Conservation (phyloP, 208 protist genomes). For the Acanthamoeba healyi region DNA sequence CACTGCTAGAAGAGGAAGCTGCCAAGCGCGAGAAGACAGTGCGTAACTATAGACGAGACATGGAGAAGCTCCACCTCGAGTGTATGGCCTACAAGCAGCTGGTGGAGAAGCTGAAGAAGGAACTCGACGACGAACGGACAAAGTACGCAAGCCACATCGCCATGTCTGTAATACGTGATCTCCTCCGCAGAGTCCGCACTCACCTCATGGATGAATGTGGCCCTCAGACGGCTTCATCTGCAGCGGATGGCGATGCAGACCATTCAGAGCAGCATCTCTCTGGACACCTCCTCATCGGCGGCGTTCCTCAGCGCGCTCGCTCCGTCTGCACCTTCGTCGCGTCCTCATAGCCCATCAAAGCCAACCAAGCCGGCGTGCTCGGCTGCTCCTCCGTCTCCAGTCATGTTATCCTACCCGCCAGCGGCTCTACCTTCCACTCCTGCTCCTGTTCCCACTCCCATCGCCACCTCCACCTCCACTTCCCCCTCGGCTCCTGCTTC, state of each 20-base stretch:
- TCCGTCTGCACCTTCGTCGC: not conserved
- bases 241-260: constrained; percentile 35
- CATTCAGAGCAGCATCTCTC: not conserved
- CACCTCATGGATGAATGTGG: not conserved
- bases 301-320: not conserved
- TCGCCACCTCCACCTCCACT: not conserved
- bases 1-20: not conserved
- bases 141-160: not conserved
- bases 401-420: too few relatives aligned
- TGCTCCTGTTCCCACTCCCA: too few relatives aligned
- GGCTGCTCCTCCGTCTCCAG: too few relatives aligned
- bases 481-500: not conserved
- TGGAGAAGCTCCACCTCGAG: not conserved
- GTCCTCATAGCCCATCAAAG: not conserved
- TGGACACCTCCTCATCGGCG: not conserved
- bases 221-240: not conserved
- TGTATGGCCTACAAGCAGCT: not conserved
- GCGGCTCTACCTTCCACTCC: too few relatives aligned
- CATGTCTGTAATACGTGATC: not conserved
- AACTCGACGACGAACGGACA: constrained; percentile 17
- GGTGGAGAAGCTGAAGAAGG: not conserved
- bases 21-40: not conserved
- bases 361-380: not conserved
- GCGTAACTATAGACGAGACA: not conserved
- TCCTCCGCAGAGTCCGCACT: not conserved